Evolutionary conservation across 2,329 filamentous ascomycete genomes (phyloP), one percentile per base, ranked within the genome.

Genomic region (Pseudohalonectria lignicola): DNA sequence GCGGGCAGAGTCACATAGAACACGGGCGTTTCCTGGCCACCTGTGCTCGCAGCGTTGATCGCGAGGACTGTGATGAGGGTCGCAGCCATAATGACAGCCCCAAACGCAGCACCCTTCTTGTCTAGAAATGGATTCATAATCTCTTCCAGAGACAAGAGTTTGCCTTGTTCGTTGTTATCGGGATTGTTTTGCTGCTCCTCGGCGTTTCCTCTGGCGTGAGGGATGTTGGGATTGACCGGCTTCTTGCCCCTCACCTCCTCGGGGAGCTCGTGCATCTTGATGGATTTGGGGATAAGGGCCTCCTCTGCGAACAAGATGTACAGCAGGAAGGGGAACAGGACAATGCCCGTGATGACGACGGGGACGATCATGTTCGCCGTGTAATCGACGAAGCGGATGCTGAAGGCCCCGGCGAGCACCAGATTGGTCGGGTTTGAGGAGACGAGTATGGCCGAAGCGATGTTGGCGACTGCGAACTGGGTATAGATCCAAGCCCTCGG

Each of bases 321-420:
- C 0, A 85, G 61, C 4, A 86, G 54, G 45, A 83, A 80, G 0
- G 81, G 82, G 36, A 82, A 85, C 3, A 86, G 56, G 0, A 83
- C 57, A 13, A 85, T 63, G 3, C 70, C 79, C 0, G 82, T 86
- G n/a, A 71, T 61, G 17, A 83, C 58, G 1, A 82, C 78, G 0
- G 82, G 82, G 0, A 86, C 77, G 15, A 86, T 79, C 69, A 86
- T 82, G 50, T 86, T 83, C n/a, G 77, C 80, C 0, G 80, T 85
- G 50, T 86, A 86, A 30, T 73, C 65, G 50, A 86, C 74, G 53
- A 86, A 86, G 36, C 71, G 79, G 60, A 86, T 79, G 4, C 71
- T 50, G 49, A 86, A 86, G 2, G 82, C 82, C 4, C 81, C 80
- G 0, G 81, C 79, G 0, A 86, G 67, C 1, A 86, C 81, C 7